Conservation (phyloP, 345 rosid species). For the Gossypium bickii region DNA sequence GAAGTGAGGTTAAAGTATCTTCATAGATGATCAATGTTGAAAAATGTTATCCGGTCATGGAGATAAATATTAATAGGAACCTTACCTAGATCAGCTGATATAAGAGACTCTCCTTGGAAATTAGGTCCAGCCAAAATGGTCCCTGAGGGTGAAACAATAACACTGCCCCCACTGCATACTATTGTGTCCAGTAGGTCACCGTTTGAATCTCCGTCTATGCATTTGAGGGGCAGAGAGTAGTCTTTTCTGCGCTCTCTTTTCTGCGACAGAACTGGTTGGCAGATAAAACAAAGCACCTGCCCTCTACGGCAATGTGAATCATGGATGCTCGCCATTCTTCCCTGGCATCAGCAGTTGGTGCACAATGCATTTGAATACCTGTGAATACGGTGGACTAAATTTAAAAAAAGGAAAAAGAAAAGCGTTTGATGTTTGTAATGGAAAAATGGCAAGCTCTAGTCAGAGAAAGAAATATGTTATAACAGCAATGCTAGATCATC, state of each 20-base stretch:
- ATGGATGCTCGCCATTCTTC: constrained; percentile 13
- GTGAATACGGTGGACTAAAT: neutral
- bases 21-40: neutral
- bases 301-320: constrained; percentile 14
- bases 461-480: neutral
- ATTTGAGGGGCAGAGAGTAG: neutral
- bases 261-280: constrained; percentile 14
- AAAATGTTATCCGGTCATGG: neutral
- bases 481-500: neutral
- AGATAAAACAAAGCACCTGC: constrained; percentile 14
- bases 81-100: constrained; percentile 12
- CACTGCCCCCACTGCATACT: constrained; percentile 13
- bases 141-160: constrained; percentile 12
- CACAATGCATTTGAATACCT: constrained; percentile 14
- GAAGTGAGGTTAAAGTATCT: neutral
- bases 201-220: neutral
- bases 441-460: neutral
- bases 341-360: constrained; percentile 10
- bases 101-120: constrained; percentile 8
- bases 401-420: too few relatives aligned
- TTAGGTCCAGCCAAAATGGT: constrained; percentile 12
- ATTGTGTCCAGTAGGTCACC: neutral
- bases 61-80: neutral
- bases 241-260: neutral
- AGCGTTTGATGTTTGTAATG: neutral